Base-by-base conservation (phyloP, 192 early-diverging fungal species). In the Nowakowskiella sp. region DNA sequence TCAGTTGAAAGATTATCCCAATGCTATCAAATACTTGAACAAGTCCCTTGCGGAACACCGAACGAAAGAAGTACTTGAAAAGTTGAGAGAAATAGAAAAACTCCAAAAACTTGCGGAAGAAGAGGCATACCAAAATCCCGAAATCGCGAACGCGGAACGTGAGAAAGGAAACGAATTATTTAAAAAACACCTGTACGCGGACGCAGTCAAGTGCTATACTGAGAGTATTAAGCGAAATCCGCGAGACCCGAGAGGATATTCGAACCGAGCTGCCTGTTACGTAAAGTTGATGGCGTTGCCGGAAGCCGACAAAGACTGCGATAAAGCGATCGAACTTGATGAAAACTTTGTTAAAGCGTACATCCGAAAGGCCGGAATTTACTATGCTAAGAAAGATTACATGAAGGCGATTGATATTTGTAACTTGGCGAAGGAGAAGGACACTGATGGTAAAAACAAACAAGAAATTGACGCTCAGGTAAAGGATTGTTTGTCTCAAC, bases 221-320 rank as follows among this genome's bases (percentile, higher is more conserved):
- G 95, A 99, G 69, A 88, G 93, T 4, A 92, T 99, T 69, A 93
- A 93, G 80, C 87, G 95, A 58, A 93, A 94, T 55, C 87, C 89
- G 26, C 62, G 74, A 5, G 95, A 99, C 49, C 79, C 86, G 23
- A 80, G 89, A 61, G 84, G 86, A 57, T 97, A 87, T 67, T 91
- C 90, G 27, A 99, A 99, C 82, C 89, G 95, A 55, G 91, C 95
- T 25, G 91, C 91, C 28, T 90, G 89, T 61, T 91, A 93, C 73
- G 83, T 81, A 26, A 99, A 99, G 77, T 71, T 99, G 45, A 78
- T 92, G 78, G 92, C 94, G 5, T 55, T 95, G 32, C 77, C 87
- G 19, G 95, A 99, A 66, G 95, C 95, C 10, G 71, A 91, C 64
- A 90, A 89, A 77, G 95, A 99, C 74, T 91, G 88, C 60, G 89